Evolutionary conservation across 352 stramenopile species (phyloP).

Genomic region (Globisporangium iwayamae): DNA sequence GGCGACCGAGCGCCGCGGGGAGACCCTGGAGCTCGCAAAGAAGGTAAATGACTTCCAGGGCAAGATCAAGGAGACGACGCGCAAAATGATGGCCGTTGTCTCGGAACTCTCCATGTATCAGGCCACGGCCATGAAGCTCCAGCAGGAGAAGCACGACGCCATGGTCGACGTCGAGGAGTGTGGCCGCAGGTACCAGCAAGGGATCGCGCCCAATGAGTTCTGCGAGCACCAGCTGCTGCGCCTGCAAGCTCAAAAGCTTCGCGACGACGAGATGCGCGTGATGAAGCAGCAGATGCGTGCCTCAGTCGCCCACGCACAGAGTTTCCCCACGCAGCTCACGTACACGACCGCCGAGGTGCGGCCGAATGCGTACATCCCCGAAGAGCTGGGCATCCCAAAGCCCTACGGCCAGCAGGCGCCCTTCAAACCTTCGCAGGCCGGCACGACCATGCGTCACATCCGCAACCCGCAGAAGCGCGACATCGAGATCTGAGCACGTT

Average conservation of each 20-base stretch:
- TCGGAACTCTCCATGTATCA: conserved; percentile 95
- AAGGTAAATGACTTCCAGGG: conserved; percentile 90
- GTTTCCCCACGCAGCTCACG: conserved; percentile 66
- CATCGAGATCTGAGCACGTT: conserved; percentile 86
- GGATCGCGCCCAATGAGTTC: conserved; percentile 69
- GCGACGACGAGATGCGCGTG: conserved; percentile 41
- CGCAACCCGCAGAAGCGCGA: conserved; percentile 77
- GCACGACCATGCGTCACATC: conserved; percentile 92
- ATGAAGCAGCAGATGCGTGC: conserved; percentile 40
- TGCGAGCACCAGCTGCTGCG: conserved; percentile 77
- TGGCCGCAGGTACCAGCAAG: conserved; percentile 47
- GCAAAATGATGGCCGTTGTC: conserved; percentile 94
- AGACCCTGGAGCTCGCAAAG: conserved; percentile 83
- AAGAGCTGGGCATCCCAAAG: conserved; percentile 91
- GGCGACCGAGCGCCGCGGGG: conserved; percentile 65
- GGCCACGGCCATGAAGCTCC: conserved; percentile 91
- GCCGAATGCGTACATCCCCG: conserved; percentile 93
- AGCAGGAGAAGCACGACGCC: conserved; percentile 88
- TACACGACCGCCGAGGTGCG: conserved; percentile 89
- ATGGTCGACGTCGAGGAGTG: conserved; percentile 69
- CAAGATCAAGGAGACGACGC: conserved; percentile 88
- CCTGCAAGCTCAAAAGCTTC: conserved; percentile 48
- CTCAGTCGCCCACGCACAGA: conserved; percentile 44
- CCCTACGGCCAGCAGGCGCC: conserved; percentile 89
- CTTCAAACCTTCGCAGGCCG: conserved; percentile 89